A percentile compares a stretch with the other conserved stretches of the same genome.
Conservation (phyloP, 805 yeast species). For the Candida easanensis region DNA sequence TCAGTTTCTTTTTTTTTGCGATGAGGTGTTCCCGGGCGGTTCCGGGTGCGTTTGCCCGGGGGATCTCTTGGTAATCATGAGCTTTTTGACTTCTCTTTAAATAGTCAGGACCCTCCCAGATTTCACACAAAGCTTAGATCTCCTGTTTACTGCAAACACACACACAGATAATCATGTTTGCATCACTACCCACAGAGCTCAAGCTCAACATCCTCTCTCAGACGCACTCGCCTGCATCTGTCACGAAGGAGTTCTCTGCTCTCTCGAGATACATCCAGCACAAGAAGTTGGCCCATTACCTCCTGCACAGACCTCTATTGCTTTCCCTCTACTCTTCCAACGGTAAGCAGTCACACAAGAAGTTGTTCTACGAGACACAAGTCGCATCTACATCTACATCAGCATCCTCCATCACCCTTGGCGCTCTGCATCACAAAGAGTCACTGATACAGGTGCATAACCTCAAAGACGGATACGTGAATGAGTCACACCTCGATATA, state of each 20-base stretch:
- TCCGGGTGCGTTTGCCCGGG: background rate
- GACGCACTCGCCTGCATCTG: constrained; percentile 4
- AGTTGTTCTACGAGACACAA: constrained; percentile 9
- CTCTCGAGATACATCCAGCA: constrained; percentile 3
- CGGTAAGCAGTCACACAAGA: constrained; percentile 6
- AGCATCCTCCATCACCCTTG: background rate
- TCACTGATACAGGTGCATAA: constrained; percentile 2
- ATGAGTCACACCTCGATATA: constrained; percentile 9
- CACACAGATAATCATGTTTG: background rate
- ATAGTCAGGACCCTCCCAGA: background rate
- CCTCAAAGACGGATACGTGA: constrained; percentile 5
- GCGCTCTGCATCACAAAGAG: constrained; percentile 8
- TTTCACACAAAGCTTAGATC: background rate
- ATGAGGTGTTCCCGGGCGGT: background rate
- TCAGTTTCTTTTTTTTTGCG: background rate
- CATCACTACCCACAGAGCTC: constrained; percentile 12
- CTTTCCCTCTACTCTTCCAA: constrained; percentile 7
- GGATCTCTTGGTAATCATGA: background rate
- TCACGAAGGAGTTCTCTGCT: background rate
- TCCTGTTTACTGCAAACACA: background rate
- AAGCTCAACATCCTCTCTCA: constrained; percentile 11
- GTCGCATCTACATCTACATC: constrained; percentile 1
- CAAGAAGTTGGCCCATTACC: constrained; percentile 8
- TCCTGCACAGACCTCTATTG: constrained; percentile 1
- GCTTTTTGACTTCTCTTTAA: background rate